Percentiles rank a stretch among this genome's conserved stretches.
Evolutionary conservation across 768 basidiomycete genomes (phyloP).

Genomic region (Symmetrospora coprosmae): DNA sequence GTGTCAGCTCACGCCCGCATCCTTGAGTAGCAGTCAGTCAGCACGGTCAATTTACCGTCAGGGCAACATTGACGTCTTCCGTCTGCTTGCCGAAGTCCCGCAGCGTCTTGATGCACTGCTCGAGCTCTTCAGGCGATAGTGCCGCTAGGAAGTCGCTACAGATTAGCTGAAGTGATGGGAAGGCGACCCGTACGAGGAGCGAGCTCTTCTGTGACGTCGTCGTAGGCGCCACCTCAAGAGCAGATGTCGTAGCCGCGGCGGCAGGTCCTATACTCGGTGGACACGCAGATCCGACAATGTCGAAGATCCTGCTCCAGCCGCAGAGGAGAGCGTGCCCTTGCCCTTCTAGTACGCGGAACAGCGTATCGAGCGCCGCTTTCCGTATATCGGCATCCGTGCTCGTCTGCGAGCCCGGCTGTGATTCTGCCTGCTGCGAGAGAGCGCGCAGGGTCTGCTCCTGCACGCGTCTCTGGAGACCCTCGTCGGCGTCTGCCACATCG

Average conservation of each 20-base stretch:
- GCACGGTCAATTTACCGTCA: conserved; percentile 45
- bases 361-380: conserved; percentile 70
- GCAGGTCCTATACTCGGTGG: conserved; percentile 40
- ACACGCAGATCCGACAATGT: conserved; percentile 81
- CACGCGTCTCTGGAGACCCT: conserved; percentile 53
- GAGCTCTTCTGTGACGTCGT: conserved; percentile 43
- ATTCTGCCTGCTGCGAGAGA: conserved; percentile 59
- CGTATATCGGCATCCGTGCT: conserved; percentile 58
- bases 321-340: conserved; percentile 80
- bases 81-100: conserved; percentile 81
- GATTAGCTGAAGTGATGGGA: conserved; percentile 82
- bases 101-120: conserved; percentile 74
- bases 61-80: conserved; percentile 79
- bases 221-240: background rate
- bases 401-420: conserved; percentile 39
- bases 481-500: conserved; percentile 46
- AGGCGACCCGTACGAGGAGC: conserved; percentile 73
- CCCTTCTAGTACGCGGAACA: conserved; percentile 77
- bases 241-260: conserved; percentile 11
- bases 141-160: conserved; percentile 73
- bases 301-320: conserved; percentile 87
- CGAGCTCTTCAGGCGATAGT: conserved; percentile 64
- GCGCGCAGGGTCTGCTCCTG: conserved; percentile 76
- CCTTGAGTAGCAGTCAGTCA: too few species aligned
- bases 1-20: too few species aligned